These are phyloP conservation scores for Trichopus zeylanicus DNA, from an alignment of 116 monocot species.

Conservation along the genomic window DNA sequence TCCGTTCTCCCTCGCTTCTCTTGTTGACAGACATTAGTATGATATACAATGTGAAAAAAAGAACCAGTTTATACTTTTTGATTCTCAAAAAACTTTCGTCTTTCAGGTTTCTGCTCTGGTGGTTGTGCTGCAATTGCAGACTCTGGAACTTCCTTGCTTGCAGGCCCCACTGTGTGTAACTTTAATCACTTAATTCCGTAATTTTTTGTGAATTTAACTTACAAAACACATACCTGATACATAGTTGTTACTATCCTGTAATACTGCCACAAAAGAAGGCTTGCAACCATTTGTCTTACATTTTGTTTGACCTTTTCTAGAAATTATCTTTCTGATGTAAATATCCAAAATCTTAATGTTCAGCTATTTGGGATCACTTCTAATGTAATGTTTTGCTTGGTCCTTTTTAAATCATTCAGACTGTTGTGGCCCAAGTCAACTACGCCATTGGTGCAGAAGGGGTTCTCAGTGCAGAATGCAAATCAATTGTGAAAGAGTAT, in stretches of 20 bases:
- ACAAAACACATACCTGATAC: too few relatives aligned
- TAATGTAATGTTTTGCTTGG: too few relatives aligned
- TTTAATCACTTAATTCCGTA: too few relatives aligned
- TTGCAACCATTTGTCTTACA: too few relatives aligned
- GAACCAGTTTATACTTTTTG: neutral
- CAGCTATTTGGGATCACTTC: too few relatives aligned
- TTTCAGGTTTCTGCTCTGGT: constrained; percentile 62
- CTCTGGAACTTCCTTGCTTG: constrained; percentile 88
- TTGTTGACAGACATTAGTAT: neutral
- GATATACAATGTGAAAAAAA: neutral
- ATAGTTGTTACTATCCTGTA: too few relatives aligned
- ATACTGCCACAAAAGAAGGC: too few relatives aligned
- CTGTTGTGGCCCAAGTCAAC: constrained; percentile 70
- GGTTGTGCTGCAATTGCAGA: constrained; percentile 90
- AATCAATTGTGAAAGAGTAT: constrained; percentile 65
- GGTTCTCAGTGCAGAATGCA: constrained; percentile 70
- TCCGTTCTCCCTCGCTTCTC: constrained; percentile 1
- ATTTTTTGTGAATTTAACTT: too few relatives aligned
- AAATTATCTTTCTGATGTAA: too few relatives aligned
- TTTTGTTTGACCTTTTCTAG: too few relatives aligned
- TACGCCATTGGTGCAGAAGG: constrained; percentile 92
- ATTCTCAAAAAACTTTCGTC: neutral
- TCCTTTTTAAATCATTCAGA: constrained; percentile 30
- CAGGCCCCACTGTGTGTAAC: constrained; percentile 73
- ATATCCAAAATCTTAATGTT: too few relatives aligned